Evolutionary conservation across 1,284 basidiomycete genomes (phyloP).

Genomic region (Sporisorium graminicola): DNA sequence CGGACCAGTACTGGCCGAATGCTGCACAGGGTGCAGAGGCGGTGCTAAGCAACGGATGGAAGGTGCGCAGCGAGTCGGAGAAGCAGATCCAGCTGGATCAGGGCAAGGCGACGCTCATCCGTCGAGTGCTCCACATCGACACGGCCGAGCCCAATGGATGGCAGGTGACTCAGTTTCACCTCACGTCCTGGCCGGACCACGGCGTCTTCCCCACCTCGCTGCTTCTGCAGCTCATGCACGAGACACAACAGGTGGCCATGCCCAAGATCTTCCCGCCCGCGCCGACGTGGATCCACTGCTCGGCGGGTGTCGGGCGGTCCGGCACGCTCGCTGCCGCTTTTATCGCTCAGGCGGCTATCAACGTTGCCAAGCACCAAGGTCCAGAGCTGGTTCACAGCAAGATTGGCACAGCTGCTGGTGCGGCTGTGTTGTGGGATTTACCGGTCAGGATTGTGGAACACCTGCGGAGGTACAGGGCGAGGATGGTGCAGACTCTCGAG

Average conservation of each 20-base stretch:
- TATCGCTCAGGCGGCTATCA: conserved; percentile 40
- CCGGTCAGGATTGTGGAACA: conserved; percentile 52
- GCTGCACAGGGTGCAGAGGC: not conserved
- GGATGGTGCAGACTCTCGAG: conserved; percentile 60
- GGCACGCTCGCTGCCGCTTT: conserved; percentile 73
- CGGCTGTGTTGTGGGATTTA: conserved; percentile 22
- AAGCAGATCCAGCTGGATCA: conserved; percentile 22
- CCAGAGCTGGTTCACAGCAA: too few species aligned
- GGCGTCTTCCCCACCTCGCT: conserved; percentile 75
- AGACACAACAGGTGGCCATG: conserved; percentile 41
- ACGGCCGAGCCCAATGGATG: conserved; percentile 10
- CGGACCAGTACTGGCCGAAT: conserved; percentile 65
- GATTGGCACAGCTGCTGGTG: not conserved
- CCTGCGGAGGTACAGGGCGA: conserved; percentile 49
- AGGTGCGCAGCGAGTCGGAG: conserved; percentile 3
- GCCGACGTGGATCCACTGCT: conserved; percentile 84
- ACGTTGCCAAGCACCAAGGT: conserved; percentile 4
- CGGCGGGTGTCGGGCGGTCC: conserved; percentile 72
- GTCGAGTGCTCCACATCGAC: conserved; percentile 24
- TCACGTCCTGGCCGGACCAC: conserved; percentile 84
- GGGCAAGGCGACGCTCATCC: conserved; percentile 14
- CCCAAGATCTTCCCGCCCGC: conserved; percentile 71
- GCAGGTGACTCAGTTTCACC: conserved; percentile 78
- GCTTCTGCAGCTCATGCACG: conserved; percentile 46
- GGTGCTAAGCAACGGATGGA: conserved; percentile 28